Evolutionary conservation across 495 filamentous ascomycete species (phyloP).

Genomic region (Xylaria intraflava): DNA sequence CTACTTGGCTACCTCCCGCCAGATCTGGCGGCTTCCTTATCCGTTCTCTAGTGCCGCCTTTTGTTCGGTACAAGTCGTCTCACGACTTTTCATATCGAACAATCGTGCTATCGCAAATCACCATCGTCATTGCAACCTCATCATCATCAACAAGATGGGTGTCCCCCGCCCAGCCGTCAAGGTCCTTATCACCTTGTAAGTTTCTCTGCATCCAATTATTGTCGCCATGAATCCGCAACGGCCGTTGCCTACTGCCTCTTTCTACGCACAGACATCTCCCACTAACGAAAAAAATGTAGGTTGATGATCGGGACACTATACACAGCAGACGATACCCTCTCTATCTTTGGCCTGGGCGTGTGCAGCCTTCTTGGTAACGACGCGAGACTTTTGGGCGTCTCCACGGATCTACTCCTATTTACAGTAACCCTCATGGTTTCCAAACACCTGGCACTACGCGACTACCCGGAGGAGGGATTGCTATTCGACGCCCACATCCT

Average conservation of each 20-base stretch:
- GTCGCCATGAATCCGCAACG: background rate
- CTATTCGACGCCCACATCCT: background rate
- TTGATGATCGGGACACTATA: constrained; percentile 2
- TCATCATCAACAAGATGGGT: background rate
- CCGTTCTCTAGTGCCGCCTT: no score
- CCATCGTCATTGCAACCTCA: background rate
- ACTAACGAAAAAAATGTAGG: background rate
- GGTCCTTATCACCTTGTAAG: constrained; percentile 6
- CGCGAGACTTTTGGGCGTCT: background rate
- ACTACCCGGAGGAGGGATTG: background rate
- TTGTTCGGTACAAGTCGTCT: no score
- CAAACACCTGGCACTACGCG: background rate
- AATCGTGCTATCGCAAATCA: no score
- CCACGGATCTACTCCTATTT: background rate
- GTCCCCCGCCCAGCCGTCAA: background rate
- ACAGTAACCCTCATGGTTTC: background rate
- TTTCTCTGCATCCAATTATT: background rate
- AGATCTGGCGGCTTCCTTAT: no score
- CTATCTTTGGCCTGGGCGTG: background rate
- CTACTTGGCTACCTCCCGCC: no score
- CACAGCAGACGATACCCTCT: background rate
- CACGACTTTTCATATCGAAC: no score
- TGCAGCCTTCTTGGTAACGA: background rate
- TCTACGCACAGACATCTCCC: background rate
- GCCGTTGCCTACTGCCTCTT: background rate